Evolutionary conservation across 169 alveolate genomes (phyloP).

Genomic region (Plasmodium billcollinsi): DNA sequence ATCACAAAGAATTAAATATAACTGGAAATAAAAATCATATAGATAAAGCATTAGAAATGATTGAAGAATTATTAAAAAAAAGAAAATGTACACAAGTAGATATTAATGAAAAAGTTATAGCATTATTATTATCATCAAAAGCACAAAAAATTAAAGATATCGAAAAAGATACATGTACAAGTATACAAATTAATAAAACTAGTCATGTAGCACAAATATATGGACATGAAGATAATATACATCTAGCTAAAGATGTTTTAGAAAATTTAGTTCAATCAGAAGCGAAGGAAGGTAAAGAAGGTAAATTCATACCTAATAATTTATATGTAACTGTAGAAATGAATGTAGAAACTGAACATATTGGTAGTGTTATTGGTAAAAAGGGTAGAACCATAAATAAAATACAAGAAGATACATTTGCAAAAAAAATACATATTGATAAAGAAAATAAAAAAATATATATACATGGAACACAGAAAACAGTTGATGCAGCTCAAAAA

Average conservation of each 20-base stretch:
- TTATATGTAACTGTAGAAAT: slow-evolving; percentile 63
- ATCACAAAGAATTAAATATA: slow-evolving; percentile 69
- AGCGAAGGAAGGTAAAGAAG: slow-evolving; percentile 31
- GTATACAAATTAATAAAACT: slow-evolving; percentile 65
- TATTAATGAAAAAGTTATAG: slow-evolving; percentile 66
- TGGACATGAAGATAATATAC: slow-evolving; percentile 66
- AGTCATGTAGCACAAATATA: slow-evolving; percentile 59
- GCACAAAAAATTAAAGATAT: slow-evolving; percentile 75
- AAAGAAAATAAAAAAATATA: slow-evolving; percentile 56
- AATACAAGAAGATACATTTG: slow-evolving; percentile 71
- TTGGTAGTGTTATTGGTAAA: slow-evolving; percentile 70
- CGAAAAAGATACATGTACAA: slow-evolving; percentile 71
- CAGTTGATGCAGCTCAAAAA: slow-evolving; percentile 59
- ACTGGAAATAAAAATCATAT: slow-evolving; percentile 73
- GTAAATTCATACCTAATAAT: slow-evolving; percentile 29
- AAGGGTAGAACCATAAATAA: slow-evolving; percentile 71
- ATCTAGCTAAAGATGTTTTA: slow-evolving; percentile 49
- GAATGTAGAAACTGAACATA: slow-evolving; percentile 63
- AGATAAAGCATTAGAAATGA: slow-evolving; percentile 52
- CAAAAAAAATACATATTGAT: slow-evolving; percentile 60
- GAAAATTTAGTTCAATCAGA: slow-evolving; percentile 42
- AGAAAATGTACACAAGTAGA: slow-evolving; percentile 50
- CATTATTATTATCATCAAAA: slow-evolving; percentile 44
- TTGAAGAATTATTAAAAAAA: slow-evolving; percentile 59
- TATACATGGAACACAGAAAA: slow-evolving; percentile 55